Evolutionary conservation across 2,329 filamentous ascomycete genomes (phyloP), one percentile per base, ranked within the genome.

Genomic region (Calonectria pseudoreteaudii): DNA sequence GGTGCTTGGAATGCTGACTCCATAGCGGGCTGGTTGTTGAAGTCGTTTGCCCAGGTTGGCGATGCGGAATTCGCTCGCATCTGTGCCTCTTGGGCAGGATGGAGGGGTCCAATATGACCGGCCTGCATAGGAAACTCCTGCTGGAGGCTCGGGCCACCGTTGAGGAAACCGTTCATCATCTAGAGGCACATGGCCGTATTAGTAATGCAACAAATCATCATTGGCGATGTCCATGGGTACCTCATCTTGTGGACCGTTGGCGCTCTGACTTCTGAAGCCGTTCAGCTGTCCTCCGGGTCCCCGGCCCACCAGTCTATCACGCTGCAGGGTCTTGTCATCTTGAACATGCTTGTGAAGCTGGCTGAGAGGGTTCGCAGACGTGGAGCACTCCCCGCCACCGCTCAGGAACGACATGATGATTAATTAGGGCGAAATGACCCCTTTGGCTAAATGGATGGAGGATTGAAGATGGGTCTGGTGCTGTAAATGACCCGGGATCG

Each of bases 301-400:
- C 77, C 93, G 89, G 75, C 94, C 95, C 74, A 94, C 93, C 75
- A 98, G 89, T 73, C 97, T 92, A 85, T 99, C 97, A 81, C 96
- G 91, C 86, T 98, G 97, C 72, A 98, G 88, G 72, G 94, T 97
- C 86, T 96, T 98, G 88, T 99, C 97, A 90, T 98, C 95, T 83
- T 97, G 94, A 71, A 97, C 95, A 85, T 98, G 96, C 86, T 99
- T 99, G 77, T 96, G 95, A 85, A 99, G 98, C 88, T 98, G 97
- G 83, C 95, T 96, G 81, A 99, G 92, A 72, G 97, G 97, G 86
- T 99, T 99, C 82, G 94, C 95, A 77, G 94, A 95, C 75, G 97
- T 97, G 71, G 96, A 98, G 90, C 97, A 99, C 88, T 98, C 97
- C 80, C 96, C 94, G 80, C 96, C 96, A 85, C 95, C 95, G 86